Evolutionary conservation across 2,329 filamentous ascomycete genomes (phyloP), one percentile per base, ranked within the genome.

Genomic region (Westerdykella sp.): DNA sequence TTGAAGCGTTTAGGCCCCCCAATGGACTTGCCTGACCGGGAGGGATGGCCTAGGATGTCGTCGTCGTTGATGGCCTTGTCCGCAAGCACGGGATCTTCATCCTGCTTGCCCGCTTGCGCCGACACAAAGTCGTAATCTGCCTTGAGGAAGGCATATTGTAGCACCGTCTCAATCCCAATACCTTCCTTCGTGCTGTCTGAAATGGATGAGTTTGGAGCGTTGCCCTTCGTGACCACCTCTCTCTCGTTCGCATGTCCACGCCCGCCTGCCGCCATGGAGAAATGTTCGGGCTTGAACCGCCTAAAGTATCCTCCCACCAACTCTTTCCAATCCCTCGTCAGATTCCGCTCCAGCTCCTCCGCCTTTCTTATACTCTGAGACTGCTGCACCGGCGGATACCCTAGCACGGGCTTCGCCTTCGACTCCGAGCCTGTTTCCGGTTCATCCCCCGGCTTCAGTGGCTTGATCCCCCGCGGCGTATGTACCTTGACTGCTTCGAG

Each of bases 251-350:
- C 41, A 55, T 67, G 53, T 41, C 66, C 62, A 54, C 60, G 53
- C 44, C 68, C 54, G 37, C 62, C 56, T 44, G 65, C 58, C 41
- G 68, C 66, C 52, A 72, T 69, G 36, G 72, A 77, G 57, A 95
- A 96, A 66, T 86, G 78, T 38, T 86, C 77, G 0, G 93, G 91
- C 53, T 81, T 83, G 71, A 97, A 97, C 35, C 93, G 82, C 46
- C 86, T 81, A 63, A 95, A 98, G 69, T 98, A 98, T 25, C 93
- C 93, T 38, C 93, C 93, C 5, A 98, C 85, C 0, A 87, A 83
- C 47, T 81, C 78, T 62, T 83, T 85, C 81, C 95, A 98, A 43
- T 84, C 79, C 31, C 77, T 72, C 21, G 96, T 77, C 9, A 97
- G 74, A 13, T 77, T 74, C 43, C 74, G 78, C 65, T 95, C 84